A percentile compares a stretch with the other conserved stretches of the same genome.
These are phyloP conservation scores for Phycomyces nitens DNA, from an alignment of 192 early-diverging fungal species.

Conservation along the genomic window DNA sequence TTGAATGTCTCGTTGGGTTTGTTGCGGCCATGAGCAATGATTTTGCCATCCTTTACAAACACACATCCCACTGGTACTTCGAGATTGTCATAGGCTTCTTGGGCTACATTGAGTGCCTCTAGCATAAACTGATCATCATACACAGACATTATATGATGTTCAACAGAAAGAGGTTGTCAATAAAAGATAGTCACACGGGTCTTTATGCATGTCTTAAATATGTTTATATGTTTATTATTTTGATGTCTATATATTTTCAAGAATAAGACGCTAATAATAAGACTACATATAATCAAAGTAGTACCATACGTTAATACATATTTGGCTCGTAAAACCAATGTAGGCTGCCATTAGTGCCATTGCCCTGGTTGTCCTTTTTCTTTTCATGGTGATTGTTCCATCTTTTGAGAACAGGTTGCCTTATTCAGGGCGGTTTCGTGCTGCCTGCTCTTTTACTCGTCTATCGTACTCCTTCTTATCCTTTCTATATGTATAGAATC, in stretches of 20 bases:
- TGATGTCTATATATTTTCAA: no score
- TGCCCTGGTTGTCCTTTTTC: no score
- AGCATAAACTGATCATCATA: constrained; percentile 30
- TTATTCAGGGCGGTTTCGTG: constrained; percentile 7
- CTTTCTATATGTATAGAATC: constrained; percentile 17
- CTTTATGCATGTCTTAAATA: no score
- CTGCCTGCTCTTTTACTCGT: constrained; percentile 26
- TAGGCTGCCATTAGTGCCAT: no score
- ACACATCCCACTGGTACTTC: constrained; percentile 98
- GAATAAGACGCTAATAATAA: no score
- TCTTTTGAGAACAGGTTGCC: not conserved
- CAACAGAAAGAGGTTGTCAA: not conserved
- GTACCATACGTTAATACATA: no score
- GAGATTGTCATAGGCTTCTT: constrained; percentile 73
- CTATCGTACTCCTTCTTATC: constrained; percentile 33
- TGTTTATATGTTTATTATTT: no score
- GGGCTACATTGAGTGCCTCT: constrained; percentile 47
- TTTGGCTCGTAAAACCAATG: no score
- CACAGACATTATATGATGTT: constrained; percentile 4
- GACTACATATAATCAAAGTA: not conserved
- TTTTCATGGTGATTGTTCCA: not conserved
- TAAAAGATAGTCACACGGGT: no score
- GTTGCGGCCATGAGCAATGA: constrained; percentile 86
- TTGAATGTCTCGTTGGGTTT: constrained; percentile 83
- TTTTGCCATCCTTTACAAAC: constrained; percentile 63